Conservation (phyloP, 2,329 filamentous ascomycete species). For the Fusarium concolor region DNA sequence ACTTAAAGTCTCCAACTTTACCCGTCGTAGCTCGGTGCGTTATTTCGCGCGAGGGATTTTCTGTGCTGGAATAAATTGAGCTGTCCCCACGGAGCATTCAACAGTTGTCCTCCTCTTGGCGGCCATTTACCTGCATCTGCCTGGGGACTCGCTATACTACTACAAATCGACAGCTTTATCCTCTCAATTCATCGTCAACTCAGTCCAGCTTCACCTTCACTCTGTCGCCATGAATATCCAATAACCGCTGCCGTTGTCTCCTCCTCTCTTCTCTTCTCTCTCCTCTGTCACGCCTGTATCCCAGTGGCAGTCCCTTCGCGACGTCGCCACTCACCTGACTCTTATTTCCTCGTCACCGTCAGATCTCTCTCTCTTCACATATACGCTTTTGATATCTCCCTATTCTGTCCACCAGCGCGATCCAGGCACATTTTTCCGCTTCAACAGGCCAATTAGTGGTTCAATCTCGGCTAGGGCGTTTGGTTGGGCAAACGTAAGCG, state of each 20-base stretch:
- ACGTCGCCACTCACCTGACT: conserved; percentile 39
- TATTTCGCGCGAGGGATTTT: conserved; percentile 31
- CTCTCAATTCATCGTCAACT: conserved; percentile 11
- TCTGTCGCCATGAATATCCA: conserved; percentile 40
- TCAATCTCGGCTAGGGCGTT: conserved; percentile 17
- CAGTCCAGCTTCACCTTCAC: conserved; percentile 15
- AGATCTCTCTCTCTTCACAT: conserved; percentile 27
- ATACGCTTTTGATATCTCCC: conserved; percentile 18
- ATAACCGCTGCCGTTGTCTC: conserved; percentile 32
- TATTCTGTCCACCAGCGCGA: neutral
- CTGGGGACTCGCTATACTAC: neutral
- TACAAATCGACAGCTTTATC: conserved; percentile 22
- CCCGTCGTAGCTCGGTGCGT: conserved; percentile 11
- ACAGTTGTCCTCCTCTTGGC: conserved; percentile 38
- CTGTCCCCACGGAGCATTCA: conserved; percentile 5
- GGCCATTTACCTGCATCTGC: conserved; percentile 36
- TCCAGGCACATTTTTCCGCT: conserved; percentile 2
- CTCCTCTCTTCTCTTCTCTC: conserved; percentile 4
- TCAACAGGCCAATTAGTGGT: conserved; percentile 13
- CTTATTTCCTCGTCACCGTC: conserved; percentile 16
- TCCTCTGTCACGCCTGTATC: conserved; percentile 16
- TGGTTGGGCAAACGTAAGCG: conserved; percentile 16
- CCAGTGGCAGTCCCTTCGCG: conserved; percentile 25
- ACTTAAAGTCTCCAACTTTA: conserved; percentile 5
- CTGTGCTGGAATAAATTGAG: conserved; percentile 17